Evolutionary conservation across 2,329 filamentous ascomycete species (phyloP).

Genomic region (Diaporthe batatas): DNA sequence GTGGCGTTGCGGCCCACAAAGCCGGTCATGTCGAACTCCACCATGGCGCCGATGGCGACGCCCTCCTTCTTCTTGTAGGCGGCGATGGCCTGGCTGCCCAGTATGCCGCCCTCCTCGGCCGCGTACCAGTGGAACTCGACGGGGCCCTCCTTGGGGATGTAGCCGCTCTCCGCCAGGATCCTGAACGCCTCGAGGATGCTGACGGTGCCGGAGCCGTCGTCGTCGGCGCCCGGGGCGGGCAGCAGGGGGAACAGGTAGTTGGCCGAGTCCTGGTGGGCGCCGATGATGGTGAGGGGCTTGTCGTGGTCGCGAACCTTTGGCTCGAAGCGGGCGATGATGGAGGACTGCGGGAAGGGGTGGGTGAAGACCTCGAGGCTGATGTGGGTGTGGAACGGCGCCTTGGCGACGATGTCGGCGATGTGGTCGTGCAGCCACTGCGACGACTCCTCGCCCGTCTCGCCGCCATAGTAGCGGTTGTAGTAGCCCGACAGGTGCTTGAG

Average conservation of each 20-base stretch:
- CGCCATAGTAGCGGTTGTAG: slow-evolving; percentile 70
- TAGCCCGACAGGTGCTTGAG: slow-evolving; percentile 72
- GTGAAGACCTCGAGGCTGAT: slow-evolving; percentile 65
- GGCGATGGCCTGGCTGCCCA: slow-evolving; percentile 81
- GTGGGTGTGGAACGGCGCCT: slow-evolving; percentile 53
- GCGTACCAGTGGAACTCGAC: slow-evolving; percentile 88
- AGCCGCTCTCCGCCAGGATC: slow-evolving; percentile 67
- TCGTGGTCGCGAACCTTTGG: slow-evolving; percentile 53
- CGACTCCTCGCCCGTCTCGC: slow-evolving; percentile 50
- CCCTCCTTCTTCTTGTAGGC: slow-evolving; percentile 73
- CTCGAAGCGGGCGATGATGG: slow-evolving; percentile 77
- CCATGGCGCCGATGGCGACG: slow-evolving; percentile 78
- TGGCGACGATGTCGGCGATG: slow-evolving; percentile 52
- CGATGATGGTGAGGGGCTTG: slow-evolving; percentile 65
- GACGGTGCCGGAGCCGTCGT: slow-evolving; percentile 79
- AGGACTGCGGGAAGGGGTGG: slow-evolving; percentile 78
- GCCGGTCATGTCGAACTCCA: slow-evolving; percentile 67
- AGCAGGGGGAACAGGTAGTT: slow-evolving; percentile 79
- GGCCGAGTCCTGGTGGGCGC: slow-evolving; percentile 81
- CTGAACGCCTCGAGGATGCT: slow-evolving; percentile 80
- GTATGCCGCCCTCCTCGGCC: slow-evolving; percentile 83
- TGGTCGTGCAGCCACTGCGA: slow-evolving; percentile 54
- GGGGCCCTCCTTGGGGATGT: slow-evolving; percentile 53
- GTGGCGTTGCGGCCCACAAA: slow-evolving; percentile 54
- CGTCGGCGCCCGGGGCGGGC: slow-evolving; percentile 79